A percentile compares a stretch with the other conserved stretches of the same genome.
These are phyloP conservation scores for Fusarium sp. DNA, from an alignment of 2,329 filamentous ascomycete genomes.

Conservation along the genomic window DNA sequence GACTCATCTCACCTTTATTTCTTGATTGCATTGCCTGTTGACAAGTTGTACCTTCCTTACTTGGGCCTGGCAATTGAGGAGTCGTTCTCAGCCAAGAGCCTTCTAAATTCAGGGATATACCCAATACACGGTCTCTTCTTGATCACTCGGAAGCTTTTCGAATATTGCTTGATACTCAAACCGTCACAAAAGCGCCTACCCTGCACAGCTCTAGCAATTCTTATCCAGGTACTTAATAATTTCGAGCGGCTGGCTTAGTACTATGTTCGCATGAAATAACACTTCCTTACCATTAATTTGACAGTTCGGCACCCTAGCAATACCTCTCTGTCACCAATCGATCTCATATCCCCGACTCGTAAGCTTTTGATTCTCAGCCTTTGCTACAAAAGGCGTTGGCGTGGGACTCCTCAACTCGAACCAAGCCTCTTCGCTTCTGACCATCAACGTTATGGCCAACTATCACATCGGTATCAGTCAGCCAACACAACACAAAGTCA, in stretches of 20 bases:
- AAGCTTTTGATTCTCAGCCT: slow-evolving; percentile 16
- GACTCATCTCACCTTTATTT: slow-evolving; percentile 34
- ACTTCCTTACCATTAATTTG: background rate
- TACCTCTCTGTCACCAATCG: slow-evolving; percentile 13
- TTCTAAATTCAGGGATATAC: background rate
- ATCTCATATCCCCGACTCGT: slow-evolving; percentile 1
- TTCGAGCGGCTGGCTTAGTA: background rate
- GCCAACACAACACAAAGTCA: background rate
- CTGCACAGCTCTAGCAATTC: slow-evolving; percentile 12
- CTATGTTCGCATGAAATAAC: background rate
- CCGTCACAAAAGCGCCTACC: slow-evolving; percentile 12
- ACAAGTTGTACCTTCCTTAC: background rate
- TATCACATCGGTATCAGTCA: slow-evolving; percentile 3
- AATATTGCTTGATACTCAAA: background rate
- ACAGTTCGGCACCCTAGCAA: background rate
- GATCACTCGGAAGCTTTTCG: background rate
- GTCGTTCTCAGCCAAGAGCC: background rate
- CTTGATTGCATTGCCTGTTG: slow-evolving; percentile 12
- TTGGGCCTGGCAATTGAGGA: background rate
- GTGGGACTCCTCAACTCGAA: slow-evolving; percentile 2
- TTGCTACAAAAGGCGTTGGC: slow-evolving; percentile 16
- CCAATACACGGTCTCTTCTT: background rate
- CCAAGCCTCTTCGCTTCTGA: slow-evolving; percentile 12
- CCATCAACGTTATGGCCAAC: background rate
- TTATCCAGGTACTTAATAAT: background rate